Percentiles rank a stretch among this genome's conserved stretches.
These are phyloP conservation scores for Paraleonurus japonicus DNA, from an alignment of 257 asterid genomes.

Conservation along the genomic window DNA sequence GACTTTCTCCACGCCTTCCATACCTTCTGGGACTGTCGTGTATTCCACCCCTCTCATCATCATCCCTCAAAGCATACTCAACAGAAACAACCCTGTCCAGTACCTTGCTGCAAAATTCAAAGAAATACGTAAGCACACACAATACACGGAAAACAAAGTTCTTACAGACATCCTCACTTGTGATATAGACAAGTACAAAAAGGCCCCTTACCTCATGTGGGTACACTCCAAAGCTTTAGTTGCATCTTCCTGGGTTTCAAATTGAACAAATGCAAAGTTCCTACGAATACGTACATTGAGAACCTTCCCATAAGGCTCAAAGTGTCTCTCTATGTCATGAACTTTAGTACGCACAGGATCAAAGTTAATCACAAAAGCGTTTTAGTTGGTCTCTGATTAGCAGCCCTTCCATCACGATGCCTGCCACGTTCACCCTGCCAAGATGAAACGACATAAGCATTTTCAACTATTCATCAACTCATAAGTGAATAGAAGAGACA, in stretches of 20 bases:
- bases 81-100: slow-evolving; percentile 88
- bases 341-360: slow-evolving; percentile 72
- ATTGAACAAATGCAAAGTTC: slow-evolving; percentile 94
- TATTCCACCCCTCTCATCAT: slow-evolving; percentile 65
- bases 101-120: slow-evolving; percentile 59
- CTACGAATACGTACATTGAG: slow-evolving; percentile 76
- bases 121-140: neutral
- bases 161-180: neutral
- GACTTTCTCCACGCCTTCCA: slow-evolving; percentile 57
- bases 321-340: slow-evolving; percentile 80
- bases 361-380: slow-evolving; percentile 86
- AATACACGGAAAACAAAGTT: neutral
- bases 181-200: neutral
- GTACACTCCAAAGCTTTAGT: slow-evolving; percentile 90
- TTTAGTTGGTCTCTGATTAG: slow-evolving; percentile 74
- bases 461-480: neutral
- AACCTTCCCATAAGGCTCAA: slow-evolving; percentile 84
- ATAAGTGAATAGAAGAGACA: neutral
- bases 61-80: slow-evolving; percentile 92
- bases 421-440: slow-evolving; percentile 86
- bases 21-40: slow-evolving; percentile 64
- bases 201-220: slow-evolving; percentile 66
- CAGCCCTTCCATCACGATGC: slow-evolving; percentile 63
- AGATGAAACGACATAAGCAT: slow-evolving; percentile 4
- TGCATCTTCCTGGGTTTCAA: slow-evolving; percentile 88